These are phyloP conservation scores for Yamadazyma nakazawae DNA, from an alignment of 805 yeast genomes.

Conservation along the genomic window DNA sequence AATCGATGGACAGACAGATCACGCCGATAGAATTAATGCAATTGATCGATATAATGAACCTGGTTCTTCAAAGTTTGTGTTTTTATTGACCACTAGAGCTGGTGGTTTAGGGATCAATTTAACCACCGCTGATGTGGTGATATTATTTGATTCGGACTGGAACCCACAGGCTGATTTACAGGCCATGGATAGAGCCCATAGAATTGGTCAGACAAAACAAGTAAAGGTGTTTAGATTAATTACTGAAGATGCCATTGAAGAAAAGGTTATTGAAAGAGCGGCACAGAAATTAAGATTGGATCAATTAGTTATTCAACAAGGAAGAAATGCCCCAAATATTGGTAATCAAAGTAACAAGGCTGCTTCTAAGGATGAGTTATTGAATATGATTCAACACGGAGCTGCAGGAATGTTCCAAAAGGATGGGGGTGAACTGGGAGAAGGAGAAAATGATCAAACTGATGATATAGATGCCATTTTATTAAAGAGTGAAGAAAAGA, in stretches of 20 bases:
- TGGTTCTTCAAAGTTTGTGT: constrained; percentile 67
- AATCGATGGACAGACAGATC: constrained; percentile 82
- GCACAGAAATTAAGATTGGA: constrained; percentile 75
- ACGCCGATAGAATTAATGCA: constrained; percentile 67
- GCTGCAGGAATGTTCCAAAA: constrained; percentile 63
- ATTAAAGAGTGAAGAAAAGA: constrained; percentile 58
- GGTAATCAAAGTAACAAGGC: constrained; percentile 48
- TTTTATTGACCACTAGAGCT: constrained; percentile 77
- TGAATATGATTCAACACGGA: constrained; percentile 96
- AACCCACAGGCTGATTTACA: constrained; percentile 87
- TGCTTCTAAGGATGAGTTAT: constrained; percentile 71
- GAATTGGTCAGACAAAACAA: constrained; percentile 84
- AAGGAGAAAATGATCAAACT: constrained; percentile 17
- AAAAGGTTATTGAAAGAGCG: constrained; percentile 77
- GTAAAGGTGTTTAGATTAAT: constrained; percentile 75
- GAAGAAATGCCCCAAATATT: constrained; percentile 37
- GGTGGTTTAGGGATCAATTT: constrained; percentile 87
- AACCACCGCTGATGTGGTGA: constrained; percentile 76
- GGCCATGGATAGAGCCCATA: constrained; percentile 87
- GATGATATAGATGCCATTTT: constrained; percentile 61
- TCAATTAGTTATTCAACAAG: constrained; percentile 81
- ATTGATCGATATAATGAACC: constrained; percentile 82
- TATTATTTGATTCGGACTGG: constrained; percentile 80
- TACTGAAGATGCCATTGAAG: constrained; percentile 82
- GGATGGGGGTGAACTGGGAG: constrained; percentile 32